Base-by-base conservation (phyloP, 2,329 filamentous ascomycete species). In the Fusarium sp. region DNA sequence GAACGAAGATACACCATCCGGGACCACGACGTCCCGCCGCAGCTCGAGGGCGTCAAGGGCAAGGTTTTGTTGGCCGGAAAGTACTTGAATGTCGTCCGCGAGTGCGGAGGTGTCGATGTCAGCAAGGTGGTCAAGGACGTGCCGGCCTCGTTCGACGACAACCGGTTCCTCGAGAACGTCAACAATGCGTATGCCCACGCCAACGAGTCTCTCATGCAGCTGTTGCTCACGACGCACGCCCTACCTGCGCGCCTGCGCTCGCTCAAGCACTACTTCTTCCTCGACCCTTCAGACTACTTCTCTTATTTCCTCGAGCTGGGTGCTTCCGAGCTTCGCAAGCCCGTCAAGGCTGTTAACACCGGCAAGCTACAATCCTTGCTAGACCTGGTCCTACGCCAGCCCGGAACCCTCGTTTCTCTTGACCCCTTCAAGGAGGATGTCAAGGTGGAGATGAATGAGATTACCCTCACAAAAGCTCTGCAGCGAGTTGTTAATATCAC, bases 351-450 rank as follows among this genome's bases (percentile, higher is more conserved):
- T 57, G 94, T 98, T 80, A 99, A 98, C 77, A 93, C 93, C 59
- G 91, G 91, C 79, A 99, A 99, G 80, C 86, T 99, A 43, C 96
- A 99, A 79, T 98, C 94, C 10, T 85, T 99, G 30, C 89, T 99
- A n/a, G 96, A 99, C 79, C 88, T 98, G 28, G 95, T 98, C 1
- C 87, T 99, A 52, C 94, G 96, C n/a, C 96, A 99, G 76, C 94
- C 96, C 2, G 96, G 96, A 43, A 98, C 93, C 75, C 92, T 97
- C 50, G 95, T 97, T 13, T 94, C 95, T 1, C 88, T 97, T 62
- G 96, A 99, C 78, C 94, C 95, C 0, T 99, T 97, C 86, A 99
- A 98, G 78, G 96, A 99, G 82, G 95, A 99, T 77, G 94, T 99
- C 80, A 97, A 97, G 80, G 94, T 99, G 23, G 92, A 95, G 75